phyloP scores from a whole-genome alignment of 176 grass and related monocot genomes.

The Carex littledalei region DNA sequence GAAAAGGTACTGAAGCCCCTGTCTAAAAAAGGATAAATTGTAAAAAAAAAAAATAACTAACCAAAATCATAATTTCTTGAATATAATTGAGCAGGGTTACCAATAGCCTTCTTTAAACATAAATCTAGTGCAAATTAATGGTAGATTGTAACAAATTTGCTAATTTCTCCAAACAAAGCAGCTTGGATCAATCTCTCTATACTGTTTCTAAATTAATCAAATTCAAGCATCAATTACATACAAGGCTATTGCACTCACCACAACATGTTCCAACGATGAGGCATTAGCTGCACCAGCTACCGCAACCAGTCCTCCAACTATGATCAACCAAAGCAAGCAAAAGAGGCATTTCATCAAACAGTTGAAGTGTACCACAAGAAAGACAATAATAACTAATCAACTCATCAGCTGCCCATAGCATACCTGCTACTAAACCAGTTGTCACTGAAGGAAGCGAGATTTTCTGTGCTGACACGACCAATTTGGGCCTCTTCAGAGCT shows the following conservation, averaged over 20 bases:
- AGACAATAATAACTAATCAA: background rate
- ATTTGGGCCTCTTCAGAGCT: conserved; percentile 2
- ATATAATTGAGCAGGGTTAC: background rate
- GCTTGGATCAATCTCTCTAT: background rate
- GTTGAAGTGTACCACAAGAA: background rate
- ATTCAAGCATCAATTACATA: background rate
- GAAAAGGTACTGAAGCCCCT: conserved; percentile 28
- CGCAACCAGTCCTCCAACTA: conserved; percentile 57
- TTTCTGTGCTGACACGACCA: conserved; percentile 14
- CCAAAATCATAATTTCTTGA: background rate
- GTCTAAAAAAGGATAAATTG: conserved; percentile 33
- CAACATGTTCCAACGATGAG: conserved; percentile 35
- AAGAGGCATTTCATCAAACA: conserved; percentile 36
- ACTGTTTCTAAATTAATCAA: background rate
- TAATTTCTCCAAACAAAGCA: conserved; percentile 1
- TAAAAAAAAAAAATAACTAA: background rate
- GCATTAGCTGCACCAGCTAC: conserved; percentile 45
- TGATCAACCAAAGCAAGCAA: conserved; percentile 14
- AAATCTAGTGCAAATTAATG: background rate
- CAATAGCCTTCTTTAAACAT: background rate
- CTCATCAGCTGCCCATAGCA: background rate
- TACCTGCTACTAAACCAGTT: conserved; percentile 31
- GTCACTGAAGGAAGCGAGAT: conserved; percentile 15
- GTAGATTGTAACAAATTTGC: background rate
- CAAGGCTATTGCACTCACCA: conserved; percentile 37